Conservation (phyloP, 1,284 basidiomycete genomes). For the Malassezia caprae region DNA sequence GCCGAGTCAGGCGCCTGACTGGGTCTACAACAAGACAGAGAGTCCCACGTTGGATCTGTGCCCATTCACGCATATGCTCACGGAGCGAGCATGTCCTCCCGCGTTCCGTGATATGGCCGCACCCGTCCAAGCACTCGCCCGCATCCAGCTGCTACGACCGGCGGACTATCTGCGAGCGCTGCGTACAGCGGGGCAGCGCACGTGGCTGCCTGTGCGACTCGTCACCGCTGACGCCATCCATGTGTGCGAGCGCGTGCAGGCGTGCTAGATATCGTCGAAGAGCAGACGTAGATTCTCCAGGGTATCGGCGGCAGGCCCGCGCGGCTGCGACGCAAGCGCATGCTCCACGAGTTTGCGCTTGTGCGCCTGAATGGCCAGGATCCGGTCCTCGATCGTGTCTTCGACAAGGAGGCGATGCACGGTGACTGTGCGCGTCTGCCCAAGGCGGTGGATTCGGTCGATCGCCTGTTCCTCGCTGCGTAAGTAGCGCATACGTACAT, state of each 20-base stretch:
- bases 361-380: conserved; percentile 68
- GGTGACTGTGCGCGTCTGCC: conserved; percentile 77
- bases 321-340: conserved; percentile 20
- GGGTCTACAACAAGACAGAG: conserved; percentile 43
- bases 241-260: conserved; percentile 9
- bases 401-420: conserved; percentile 88
- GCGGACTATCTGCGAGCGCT: background rate
- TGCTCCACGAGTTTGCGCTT: conserved; percentile 76
- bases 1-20: conserved; percentile 2
- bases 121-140: background rate
- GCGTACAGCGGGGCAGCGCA: background rate
- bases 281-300: conserved; percentile 38
- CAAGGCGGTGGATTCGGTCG: conserved; percentile 61
- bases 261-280: conserved; percentile 20
- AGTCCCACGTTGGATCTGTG: conserved; percentile 16
- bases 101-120: background rate
- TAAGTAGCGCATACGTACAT: conserved; percentile 8
- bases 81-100: conserved; percentile 11
- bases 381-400: conserved; percentile 69
- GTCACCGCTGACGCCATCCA: background rate
- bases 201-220: conserved; percentile 9
- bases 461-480: conserved; percentile 62
- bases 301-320: conserved; percentile 21
- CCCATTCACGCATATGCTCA: conserved; percentile 24
- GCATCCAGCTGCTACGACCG: background rate